phyloP scores from a whole-genome alignment of 2,329 filamentous ascomycete species.

The Penicillium sclerotigenum region DNA sequence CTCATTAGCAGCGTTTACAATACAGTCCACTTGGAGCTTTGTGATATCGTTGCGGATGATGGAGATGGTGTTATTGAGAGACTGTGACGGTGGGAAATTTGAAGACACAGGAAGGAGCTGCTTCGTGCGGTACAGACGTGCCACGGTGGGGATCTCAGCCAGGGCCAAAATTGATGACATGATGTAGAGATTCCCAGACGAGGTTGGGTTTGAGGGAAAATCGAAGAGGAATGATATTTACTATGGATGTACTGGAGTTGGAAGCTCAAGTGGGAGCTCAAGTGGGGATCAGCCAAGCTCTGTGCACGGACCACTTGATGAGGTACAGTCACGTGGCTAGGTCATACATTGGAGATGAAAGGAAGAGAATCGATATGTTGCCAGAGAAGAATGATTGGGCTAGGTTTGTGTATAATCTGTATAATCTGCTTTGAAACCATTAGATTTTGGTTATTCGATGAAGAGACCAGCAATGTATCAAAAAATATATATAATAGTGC shows the following conservation, averaged over 20 bases:
- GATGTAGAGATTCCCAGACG: neutral
- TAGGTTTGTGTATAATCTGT: too few species aligned
- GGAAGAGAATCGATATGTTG: neutral
- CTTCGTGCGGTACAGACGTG: slow-evolving; percentile 62
- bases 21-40: slow-evolving; percentile 69
- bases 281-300: neutral
- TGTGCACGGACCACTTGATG: neutral
- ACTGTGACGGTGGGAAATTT: slow-evolving; percentile 45
- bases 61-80: slow-evolving; percentile 56
- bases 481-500: neutral
- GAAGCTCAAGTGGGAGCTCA: neutral
- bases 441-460: neutral
- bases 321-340: neutral
- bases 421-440: neutral
- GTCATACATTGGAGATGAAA: neutral
- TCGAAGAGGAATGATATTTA: neutral
- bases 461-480: neutral
- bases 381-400: neutral
- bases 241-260: neutral
- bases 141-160: slow-evolving; percentile 43
- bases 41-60: slow-evolving; percentile 79
- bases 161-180: slow-evolving; percentile 27
- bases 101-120: slow-evolving; percentile 42
- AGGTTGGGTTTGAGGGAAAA: neutral
- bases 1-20: slow-evolving; percentile 89